phyloP scores from a whole-genome alignment of 164 flowering plant species.

The Aristolochia californica region DNA sequence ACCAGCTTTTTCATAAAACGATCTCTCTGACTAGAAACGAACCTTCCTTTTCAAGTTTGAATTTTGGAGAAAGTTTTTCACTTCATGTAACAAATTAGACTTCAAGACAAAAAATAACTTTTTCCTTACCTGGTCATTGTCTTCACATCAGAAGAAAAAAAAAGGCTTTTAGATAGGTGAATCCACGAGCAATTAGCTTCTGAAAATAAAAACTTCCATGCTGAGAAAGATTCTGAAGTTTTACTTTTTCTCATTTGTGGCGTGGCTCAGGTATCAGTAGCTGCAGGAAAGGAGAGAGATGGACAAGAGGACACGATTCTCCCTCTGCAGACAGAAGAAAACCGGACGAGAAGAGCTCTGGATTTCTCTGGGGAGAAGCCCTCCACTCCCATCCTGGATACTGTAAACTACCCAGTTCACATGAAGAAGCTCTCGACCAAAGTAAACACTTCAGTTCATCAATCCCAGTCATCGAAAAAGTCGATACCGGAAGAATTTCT shows the following conservation, averaged over 20 bases:
- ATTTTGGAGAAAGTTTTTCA: too few species aligned
- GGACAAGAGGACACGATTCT: neutral
- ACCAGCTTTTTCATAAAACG: too few species aligned
- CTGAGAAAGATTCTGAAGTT: neutral
- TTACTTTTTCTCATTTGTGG: neutral
- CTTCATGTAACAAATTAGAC: too few species aligned
- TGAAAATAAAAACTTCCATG: neutral
- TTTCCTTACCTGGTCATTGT: too few species aligned
- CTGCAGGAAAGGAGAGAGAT: neutral
- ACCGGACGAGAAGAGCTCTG: neutral
- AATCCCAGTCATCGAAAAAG: neutral
- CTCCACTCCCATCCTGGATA: slow-evolving; percentile 10
- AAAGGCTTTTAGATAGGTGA: too few species aligned
- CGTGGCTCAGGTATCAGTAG: neutral
- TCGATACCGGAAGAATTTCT: neutral
- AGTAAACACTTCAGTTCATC: slow-evolving; percentile 1
- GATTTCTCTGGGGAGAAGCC: slow-evolving; percentile 14
- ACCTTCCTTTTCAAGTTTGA: too few species aligned
- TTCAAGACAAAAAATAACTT: too few species aligned
- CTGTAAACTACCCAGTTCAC: slow-evolving; percentile 9
- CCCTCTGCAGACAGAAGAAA: neutral
- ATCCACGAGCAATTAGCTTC: neutral
- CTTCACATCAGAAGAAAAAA: too few species aligned
- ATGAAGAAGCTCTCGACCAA: slow-evolving; percentile 10
- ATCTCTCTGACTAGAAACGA: too few species aligned